Conservation (phyloP, 2,329 filamentous ascomycete species). For the Phaeoacremonium minimum region DNA sequence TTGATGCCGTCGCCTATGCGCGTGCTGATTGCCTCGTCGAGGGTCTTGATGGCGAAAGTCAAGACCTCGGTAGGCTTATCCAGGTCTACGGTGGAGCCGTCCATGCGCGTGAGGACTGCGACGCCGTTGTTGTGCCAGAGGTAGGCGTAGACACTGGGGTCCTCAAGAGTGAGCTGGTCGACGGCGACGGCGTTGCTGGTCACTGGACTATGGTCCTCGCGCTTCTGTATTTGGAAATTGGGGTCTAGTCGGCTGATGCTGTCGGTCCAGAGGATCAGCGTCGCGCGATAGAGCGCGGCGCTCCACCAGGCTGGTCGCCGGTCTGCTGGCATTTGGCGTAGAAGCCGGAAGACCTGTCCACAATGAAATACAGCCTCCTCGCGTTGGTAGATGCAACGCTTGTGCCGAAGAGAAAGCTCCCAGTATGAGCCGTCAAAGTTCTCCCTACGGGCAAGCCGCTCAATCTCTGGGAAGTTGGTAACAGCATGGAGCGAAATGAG, state of each 20-base stretch:
- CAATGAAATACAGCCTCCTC: constrained; percentile 64
- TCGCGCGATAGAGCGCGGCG: constrained; percentile 64
- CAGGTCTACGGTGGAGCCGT: constrained; percentile 27
- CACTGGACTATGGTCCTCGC: constrained; percentile 2
- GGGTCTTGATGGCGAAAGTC: constrained; percentile 30
- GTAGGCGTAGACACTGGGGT: constrained; percentile 28
- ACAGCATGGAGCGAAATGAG: constrained; percentile 66
- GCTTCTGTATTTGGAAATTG: constrained; percentile 23
- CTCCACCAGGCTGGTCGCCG: constrained; percentile 67
- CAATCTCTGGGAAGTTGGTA: constrained; percentile 63
- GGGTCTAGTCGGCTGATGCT: constrained; percentile 47
- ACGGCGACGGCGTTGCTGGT: constrained; percentile 21
- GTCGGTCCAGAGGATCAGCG: constrained; percentile 59
- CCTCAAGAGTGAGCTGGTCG: constrained; percentile 34
- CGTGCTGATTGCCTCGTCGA: constrained; percentile 34
- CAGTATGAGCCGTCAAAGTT: constrained; percentile 51
- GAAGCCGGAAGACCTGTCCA: constrained; percentile 60
- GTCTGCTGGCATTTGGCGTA: constrained; percentile 55
- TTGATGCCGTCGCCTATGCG: constrained; percentile 39
- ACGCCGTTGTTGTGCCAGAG: constrained; percentile 32
- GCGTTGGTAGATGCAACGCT: constrained; percentile 58
- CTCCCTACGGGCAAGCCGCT: constrained; percentile 60
- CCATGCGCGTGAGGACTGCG: constrained; percentile 26
- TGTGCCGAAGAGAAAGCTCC: constrained; percentile 51
- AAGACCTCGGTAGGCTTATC: constrained; percentile 33